Evolutionary conservation across 495 filamentous ascomycete genomes (phyloP).

Genomic region (Hypoxylon subgilvum): DNA sequence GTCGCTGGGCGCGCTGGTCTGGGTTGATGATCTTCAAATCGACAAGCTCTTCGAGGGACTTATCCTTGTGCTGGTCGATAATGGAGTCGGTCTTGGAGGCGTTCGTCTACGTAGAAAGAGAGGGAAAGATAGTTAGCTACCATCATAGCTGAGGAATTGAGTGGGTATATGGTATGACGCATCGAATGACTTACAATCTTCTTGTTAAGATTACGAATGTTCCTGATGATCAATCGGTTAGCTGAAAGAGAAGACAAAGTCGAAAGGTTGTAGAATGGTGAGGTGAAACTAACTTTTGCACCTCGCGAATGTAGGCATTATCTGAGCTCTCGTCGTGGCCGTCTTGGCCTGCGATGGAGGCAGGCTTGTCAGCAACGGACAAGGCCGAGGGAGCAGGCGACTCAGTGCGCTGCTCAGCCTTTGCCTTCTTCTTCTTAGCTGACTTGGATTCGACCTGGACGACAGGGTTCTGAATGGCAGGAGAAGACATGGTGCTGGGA

Average conservation of each 20-base stretch:
- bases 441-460: conserved; percentile 63
- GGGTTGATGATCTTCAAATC: conserved; percentile 81
- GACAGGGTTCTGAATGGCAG: conserved; percentile 58
- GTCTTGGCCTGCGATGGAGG: conserved; percentile 46
- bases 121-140: conserved; percentile 13
- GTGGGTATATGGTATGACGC: neutral
- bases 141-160: too few species aligned
- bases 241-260: neutral
- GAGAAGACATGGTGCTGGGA: conserved; percentile 58
- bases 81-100: conserved; percentile 79
- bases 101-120: conserved; percentile 61
- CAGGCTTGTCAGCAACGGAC: conserved; percentile 49
- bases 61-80: conserved; percentile 74
- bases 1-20: conserved; percentile 86
- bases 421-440: conserved; percentile 76
- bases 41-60: conserved; percentile 84
- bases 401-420: conserved; percentile 60
- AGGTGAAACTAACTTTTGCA: conserved; percentile 72
- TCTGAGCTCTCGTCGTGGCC: conserved; percentile 65
- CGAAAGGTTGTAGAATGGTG: neutral
- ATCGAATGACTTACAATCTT: conserved; percentile 71
- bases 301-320: conserved; percentile 78
- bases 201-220: conserved; percentile 83
- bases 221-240: conserved; percentile 59
- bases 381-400: conserved; percentile 53